A percentile compares a stretch with the other conserved stretches of the same genome.
phyloP scores from a whole-genome alignment of 2,329 filamentous ascomycete species.

The Colletotrichum chlorophyti region DNA sequence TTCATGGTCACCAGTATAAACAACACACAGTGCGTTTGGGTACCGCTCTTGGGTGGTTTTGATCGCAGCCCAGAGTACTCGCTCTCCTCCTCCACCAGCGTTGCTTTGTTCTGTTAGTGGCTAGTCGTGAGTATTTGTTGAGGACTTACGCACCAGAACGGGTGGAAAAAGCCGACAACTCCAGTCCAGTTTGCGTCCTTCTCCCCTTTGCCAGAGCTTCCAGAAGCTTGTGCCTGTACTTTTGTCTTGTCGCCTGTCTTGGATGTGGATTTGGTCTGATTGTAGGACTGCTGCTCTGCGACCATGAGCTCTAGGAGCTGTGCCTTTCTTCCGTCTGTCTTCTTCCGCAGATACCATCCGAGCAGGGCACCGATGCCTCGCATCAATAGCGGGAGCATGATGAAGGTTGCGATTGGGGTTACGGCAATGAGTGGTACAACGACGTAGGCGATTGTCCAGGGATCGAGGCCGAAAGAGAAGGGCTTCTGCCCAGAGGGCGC shows the following conservation, averaged over 20 bases:
- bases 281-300: conserved; percentile 46
- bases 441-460: conserved; percentile 35
- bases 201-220: conserved; percentile 45
- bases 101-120: conserved; percentile 64
- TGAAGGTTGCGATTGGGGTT: conserved; percentile 35
- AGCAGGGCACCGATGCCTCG: conserved; percentile 48
- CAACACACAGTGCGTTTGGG: conserved; percentile 86
- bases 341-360: conserved; percentile 68
- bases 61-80: conserved; percentile 95
- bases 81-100: conserved; percentile 92
- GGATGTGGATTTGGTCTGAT: conserved; percentile 33
- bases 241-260: conserved; percentile 72
- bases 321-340: conserved; percentile 67
- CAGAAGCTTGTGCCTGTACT: conserved; percentile 42
- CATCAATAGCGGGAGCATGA: conserved; percentile 46
- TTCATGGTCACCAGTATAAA: conserved; percentile 96
- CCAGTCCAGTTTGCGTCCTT: conserved; percentile 74
- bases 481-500: conserved; percentile 35
- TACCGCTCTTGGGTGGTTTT: conserved; percentile 87
- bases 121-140: background rate
- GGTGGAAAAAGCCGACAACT: conserved; percentile 95
- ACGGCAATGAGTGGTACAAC: conserved; percentile 31
- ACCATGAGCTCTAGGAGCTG: conserved; percentile 61
- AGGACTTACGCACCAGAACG: conserved; percentile 76
- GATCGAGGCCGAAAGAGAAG: conserved; percentile 39